Percentiles rank a stretch among this genome's conserved stretches.
These are phyloP conservation scores for Solanum gracilifrons DNA, from an alignment of 257 asterid genomes.

Conservation along the genomic window DNA sequence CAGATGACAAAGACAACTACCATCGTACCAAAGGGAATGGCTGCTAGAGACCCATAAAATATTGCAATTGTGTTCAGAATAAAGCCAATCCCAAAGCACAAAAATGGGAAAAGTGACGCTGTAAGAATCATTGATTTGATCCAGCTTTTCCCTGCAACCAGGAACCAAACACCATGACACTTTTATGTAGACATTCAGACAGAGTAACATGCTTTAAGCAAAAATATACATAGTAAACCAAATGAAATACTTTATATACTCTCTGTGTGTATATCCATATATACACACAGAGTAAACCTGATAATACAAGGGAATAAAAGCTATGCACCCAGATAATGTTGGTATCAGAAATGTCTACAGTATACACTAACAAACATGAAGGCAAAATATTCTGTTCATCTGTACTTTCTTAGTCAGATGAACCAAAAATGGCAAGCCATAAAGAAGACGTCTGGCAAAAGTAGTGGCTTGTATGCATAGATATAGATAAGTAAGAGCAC, in stretches of 20 bases:
- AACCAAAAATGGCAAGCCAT: not conserved
- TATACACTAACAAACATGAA: conserved; percentile 1
- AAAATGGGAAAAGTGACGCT: conserved; percentile 51
- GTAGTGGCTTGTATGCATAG: not conserved
- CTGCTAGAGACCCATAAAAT: conserved; percentile 59
- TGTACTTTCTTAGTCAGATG: not conserved
- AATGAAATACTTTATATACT: not conserved
- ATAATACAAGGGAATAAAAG: not conserved
- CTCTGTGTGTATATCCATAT: not conserved
- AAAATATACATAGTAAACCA: not conserved
- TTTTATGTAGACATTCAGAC: not conserved
- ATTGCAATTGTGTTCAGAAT: conserved; percentile 59
- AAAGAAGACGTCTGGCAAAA: not conserved
- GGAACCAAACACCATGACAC: not conserved
- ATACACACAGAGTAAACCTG: not conserved
- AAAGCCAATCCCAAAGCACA: conserved; percentile 58
- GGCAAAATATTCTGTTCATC: conserved; percentile 14
- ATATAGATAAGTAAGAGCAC: not conserved
- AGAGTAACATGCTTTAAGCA: not conserved
- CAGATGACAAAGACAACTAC: conserved; percentile 53
- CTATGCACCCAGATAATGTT: not conserved
- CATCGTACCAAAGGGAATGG: conserved; percentile 62
- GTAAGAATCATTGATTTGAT: conserved; percentile 53
- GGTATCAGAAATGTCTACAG: not conserved
- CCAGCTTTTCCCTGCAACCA: conserved; percentile 47